Conservation (phyloP, 2,329 filamentous ascomycete species). For the Alternaria conjuncta region DNA sequence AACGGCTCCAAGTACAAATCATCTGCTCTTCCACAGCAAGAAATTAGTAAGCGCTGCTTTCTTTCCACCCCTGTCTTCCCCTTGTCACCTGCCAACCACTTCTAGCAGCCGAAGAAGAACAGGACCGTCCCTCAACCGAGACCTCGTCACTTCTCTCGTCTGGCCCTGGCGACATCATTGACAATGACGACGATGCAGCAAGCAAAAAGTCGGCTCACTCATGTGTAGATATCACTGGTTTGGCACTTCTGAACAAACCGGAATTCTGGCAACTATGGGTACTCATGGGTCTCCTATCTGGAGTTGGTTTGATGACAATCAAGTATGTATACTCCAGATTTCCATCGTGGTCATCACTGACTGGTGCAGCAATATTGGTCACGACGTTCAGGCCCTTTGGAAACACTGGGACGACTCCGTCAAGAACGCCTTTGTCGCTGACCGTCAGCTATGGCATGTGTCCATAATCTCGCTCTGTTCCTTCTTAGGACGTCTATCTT, state of each 20-base stretch:
- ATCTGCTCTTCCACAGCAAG: slow-evolving; percentile 50
- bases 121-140: slow-evolving; percentile 67
- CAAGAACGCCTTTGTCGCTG: slow-evolving; percentile 75
- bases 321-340: slow-evolving; percentile 69
- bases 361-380: slow-evolving; percentile 82
- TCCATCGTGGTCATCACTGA: slow-evolving; percentile 33
- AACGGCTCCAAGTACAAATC: slow-evolving; percentile 53
- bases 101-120: slow-evolving; percentile 45
- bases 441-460: slow-evolving; percentile 88
- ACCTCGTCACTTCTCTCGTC: slow-evolving; percentile 78
- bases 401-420: slow-evolving; percentile 78
- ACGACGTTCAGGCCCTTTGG: slow-evolving; percentile 88
- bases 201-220: slow-evolving; percentile 75
- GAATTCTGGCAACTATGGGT: slow-evolving; percentile 93
- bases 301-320: slow-evolving; percentile 97
- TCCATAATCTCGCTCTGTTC: slow-evolving; percentile 90
- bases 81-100: slow-evolving; percentile 43
- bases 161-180: slow-evolving; percentile 61
- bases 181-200: slow-evolving; percentile 52
- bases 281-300: slow-evolving; percentile 88
- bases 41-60: slow-evolving; percentile 67
- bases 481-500: slow-evolving; percentile 77
- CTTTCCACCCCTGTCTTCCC: slow-evolving; percentile 13
- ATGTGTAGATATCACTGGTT: slow-evolving; percentile 89
- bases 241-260: slow-evolving; percentile 70